Evolutionary conservation across 192 early-diverging fungal species (phyloP), one percentile per base, ranked within the genome.

Genomic region (Coemansia sp.): DNA sequence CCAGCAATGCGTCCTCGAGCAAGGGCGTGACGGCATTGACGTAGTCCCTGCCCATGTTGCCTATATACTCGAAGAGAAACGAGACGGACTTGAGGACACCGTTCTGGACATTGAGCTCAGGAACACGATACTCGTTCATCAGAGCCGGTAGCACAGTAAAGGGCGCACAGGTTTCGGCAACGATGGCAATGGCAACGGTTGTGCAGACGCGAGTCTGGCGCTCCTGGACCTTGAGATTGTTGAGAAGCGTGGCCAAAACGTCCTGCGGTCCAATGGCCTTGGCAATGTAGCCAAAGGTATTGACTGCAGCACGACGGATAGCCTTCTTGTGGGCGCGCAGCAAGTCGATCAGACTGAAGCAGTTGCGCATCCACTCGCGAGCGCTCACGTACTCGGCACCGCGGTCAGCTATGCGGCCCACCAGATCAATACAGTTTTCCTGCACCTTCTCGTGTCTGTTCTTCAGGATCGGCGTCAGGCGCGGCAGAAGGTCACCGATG

Each of bases 41-140:
- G 62, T 99, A 99, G 74, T 99, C 97, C 67, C 94, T 95, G 63
- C 90, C 94, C 92, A 96, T 96, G 57, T 92, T 89, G 55, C 97
- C 97, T 74, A 99, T 95, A 65, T 99, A 99, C 87, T 99, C 97
- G 61, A 99, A 99, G 64, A 99, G 78, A 81, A 98, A 99, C 3
- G 91, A 87, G 41, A 99, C 64, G 0, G 92, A 91, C 71, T 99
- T 99, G 33, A 99, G 75, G 0, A 97, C 94, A 65, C 97, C 97
- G 69, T 98, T 98, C 79, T 99, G 97, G n/a, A 99, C 96, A 72
- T 99, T 99, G 29, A 98, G 84, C 60, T 99, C 97, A 0, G 97
- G 97, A 11, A 99, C 96, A 31, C 97, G 91, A 83, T 99, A 99
- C 78, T 99, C 97, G 81, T 97, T 96, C 96, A 99, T 97, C 25